Percentiles rank a stretch among this genome's conserved stretches.
These are phyloP conservation scores for Excoecaria agallocha DNA, from an alignment of 345 rosid genomes.

Conservation along the genomic window DNA sequence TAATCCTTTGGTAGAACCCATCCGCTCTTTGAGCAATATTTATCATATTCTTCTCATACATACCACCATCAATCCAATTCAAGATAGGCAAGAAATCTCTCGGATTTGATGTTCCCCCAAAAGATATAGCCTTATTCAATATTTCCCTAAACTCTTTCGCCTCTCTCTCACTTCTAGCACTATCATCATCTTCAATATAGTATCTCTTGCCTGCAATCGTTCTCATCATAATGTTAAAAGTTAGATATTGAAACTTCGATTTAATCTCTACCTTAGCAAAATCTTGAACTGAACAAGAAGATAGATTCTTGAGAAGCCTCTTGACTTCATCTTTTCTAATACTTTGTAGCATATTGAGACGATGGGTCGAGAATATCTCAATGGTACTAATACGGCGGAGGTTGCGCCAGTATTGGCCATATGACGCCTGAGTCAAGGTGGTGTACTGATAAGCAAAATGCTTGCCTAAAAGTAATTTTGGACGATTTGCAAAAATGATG, in stretches of 20 bases:
- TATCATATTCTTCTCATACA: conserved; percentile 23
- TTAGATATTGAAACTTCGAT: conserved; percentile 18
- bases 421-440: conserved; percentile 26
- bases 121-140: conserved; percentile 11
- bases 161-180: conserved; percentile 16
- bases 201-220: conserved; percentile 26
- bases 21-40: conserved; percentile 30
- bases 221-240: conserved; percentile 23
- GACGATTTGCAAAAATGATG: conserved; percentile 30
- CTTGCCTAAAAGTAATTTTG: not conserved
- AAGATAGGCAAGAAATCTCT: conserved; percentile 50
- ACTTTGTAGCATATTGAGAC: conserved; percentile 21
- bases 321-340: conserved; percentile 37
- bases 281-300: not conserved
- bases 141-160: conserved; percentile 25
- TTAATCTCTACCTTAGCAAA: conserved; percentile 21
- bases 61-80: conserved; percentile 31
- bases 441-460: conserved; percentile 32
- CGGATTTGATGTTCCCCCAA: conserved; percentile 30
- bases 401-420: conserved; percentile 51
- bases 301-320: not conserved
- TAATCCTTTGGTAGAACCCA: conserved; percentile 38
- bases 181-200: conserved; percentile 28
- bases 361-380: conserved; percentile 40
- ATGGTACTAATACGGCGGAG: conserved; percentile 38